phyloP scores from a whole-genome alignment of 257 asterid genomes.

The Solanum pimpinellifolium region DNA sequence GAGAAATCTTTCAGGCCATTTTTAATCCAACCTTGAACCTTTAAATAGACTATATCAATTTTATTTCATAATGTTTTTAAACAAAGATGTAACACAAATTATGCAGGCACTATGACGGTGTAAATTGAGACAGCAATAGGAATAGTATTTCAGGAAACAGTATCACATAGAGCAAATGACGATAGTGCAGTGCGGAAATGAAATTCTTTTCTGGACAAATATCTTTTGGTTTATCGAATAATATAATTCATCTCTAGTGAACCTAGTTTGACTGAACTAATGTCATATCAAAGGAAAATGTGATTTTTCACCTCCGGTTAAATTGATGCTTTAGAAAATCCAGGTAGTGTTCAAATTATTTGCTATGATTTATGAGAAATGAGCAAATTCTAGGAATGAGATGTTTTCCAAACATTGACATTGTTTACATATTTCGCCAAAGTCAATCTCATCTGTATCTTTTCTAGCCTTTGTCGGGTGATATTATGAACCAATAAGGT shows the following conservation, averaged over 20 bases:
- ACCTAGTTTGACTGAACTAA: not conserved
- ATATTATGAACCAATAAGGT: not conserved
- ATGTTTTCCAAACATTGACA: not conserved
- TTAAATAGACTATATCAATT: constrained; percentile 8
- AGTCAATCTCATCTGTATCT: not conserved
- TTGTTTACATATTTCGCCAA: not conserved
- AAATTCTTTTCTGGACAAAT: not conserved
- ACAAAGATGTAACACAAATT: not conserved
- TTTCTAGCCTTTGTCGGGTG: not conserved
- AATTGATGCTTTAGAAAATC: not conserved
- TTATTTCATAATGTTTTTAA: not conserved
- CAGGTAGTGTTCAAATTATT: not conserved
- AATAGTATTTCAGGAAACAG: not conserved
- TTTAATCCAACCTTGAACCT: constrained; percentile 98
- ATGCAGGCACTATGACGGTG: not conserved
- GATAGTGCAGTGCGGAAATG: not conserved
- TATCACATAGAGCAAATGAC: not conserved
- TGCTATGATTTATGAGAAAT: not conserved
- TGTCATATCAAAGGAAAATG: not conserved
- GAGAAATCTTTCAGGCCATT: constrained; percentile 90
- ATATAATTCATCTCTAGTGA: not conserved
- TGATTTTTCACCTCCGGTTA: not conserved
- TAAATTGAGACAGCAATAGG: not conserved
- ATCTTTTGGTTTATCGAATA: not conserved
- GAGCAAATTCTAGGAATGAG: not conserved